A percentile compares a stretch with the other conserved stretches of the same genome.
phyloP scores from a whole-genome alignment of 2,329 filamentous ascomycete species.

The Chaetothyriales sp. region DNA sequence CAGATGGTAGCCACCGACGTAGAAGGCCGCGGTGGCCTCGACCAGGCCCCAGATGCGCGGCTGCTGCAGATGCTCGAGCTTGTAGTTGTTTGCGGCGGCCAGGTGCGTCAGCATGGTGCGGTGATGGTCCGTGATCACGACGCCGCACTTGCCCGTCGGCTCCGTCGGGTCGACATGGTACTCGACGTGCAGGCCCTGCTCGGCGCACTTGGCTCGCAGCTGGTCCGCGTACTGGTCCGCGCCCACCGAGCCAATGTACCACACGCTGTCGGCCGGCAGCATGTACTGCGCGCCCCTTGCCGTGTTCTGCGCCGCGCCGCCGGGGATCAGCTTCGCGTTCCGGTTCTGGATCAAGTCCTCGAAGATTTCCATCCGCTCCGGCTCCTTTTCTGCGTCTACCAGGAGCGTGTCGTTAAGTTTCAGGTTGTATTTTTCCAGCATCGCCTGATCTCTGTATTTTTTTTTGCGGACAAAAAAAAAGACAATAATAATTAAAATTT shows the following conservation, averaged over 20 bases:
- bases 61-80: conserved; percentile 79
- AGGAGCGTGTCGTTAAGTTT: conserved; percentile 97
- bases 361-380: conserved; percentile 61
- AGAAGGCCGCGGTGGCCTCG: conserved; percentile 75
- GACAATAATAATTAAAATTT: background rate
- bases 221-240: conserved; percentile 91
- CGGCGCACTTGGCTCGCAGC: conserved; percentile 68
- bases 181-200: conserved; percentile 64
- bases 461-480: background rate
- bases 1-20: conserved; percentile 92
- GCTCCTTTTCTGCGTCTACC: conserved; percentile 44
- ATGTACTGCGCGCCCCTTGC: conserved; percentile 89
- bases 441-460: conserved; percentile 53
- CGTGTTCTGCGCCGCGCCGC: conserved; percentile 93
- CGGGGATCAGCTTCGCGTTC: conserved; percentile 85
- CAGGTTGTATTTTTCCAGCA: conserved; percentile 82
- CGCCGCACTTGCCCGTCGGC: conserved; percentile 85
- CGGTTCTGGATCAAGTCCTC: conserved; percentile 88
- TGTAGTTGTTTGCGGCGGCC: conserved; percentile 93
- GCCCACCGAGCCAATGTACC: conserved; percentile 87
- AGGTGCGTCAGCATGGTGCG: conserved; percentile 89
- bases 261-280: conserved; percentile 71
- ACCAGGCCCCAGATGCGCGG: conserved; percentile 85
- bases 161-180: conserved; percentile 78
- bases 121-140: conserved; percentile 93